A percentile compares a stretch with the other conserved stretches of the same genome.
Conservation (phyloP, 805 yeast species). For the Myxozyma monticola region DNA sequence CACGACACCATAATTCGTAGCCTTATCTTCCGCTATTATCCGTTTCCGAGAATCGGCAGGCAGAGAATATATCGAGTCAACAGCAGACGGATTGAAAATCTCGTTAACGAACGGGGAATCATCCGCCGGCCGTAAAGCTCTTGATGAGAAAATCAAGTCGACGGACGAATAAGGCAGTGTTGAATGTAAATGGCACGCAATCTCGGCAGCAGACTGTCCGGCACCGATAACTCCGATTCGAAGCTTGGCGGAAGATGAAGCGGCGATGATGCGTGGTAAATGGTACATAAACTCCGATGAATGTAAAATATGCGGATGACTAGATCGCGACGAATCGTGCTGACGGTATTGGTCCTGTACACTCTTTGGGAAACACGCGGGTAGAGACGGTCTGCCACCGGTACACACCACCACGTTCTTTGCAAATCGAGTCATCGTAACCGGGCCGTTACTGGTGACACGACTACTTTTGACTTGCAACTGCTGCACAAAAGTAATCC, state of each 20-base stretch:
- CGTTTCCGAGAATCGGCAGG: constrained; percentile 4
- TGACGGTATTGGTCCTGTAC: not conserved
- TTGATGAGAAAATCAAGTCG: constrained; percentile 28
- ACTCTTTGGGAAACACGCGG: constrained; percentile 17
- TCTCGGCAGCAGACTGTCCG: constrained; percentile 37
- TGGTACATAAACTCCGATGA: constrained; percentile 28
- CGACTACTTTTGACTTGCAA: not conserved
- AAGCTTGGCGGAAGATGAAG: not conserved
- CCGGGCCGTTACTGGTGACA: not conserved
- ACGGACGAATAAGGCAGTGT: constrained; percentile 16
- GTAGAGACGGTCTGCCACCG: constrained; percentile 31
- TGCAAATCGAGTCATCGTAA: constrained; percentile 3
- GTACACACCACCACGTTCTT: constrained; percentile 30
- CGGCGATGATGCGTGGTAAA: not conserved
- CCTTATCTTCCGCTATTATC: constrained; percentile 16
- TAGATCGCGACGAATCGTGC: not conserved
- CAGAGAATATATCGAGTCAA: constrained; percentile 28
- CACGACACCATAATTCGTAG: constrained; percentile 36
- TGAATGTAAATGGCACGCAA: constrained; percentile 17
- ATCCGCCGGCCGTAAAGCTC: constrained; percentile 33
- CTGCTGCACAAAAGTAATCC: not conserved
- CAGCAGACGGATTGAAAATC: constrained; percentile 34
- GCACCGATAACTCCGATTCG: constrained; percentile 33
- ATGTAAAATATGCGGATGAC: constrained; percentile 12
- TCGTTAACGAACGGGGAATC: constrained; percentile 37